Evolutionary conservation across 345 rosid species (phyloP).

Genomic region (Noccaea bulbosa): DNA sequence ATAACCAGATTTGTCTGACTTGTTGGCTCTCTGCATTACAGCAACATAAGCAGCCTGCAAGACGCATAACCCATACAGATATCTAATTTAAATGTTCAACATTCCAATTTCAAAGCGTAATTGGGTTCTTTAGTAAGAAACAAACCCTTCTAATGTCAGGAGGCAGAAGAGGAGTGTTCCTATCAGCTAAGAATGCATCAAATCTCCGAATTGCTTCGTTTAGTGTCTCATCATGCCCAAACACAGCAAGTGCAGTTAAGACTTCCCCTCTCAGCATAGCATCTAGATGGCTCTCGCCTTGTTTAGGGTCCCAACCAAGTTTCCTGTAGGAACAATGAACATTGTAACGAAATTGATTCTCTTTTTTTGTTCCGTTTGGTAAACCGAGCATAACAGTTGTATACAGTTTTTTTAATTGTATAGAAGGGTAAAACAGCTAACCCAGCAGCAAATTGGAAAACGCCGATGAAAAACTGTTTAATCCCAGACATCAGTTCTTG

Average conservation of each 20-base stretch:
- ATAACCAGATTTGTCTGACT: constrained; percentile 64
- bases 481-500: constrained; percentile 59
- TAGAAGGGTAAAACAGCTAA: constrained; percentile 50
- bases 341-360: neutral
- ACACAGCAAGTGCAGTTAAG: constrained; percentile 71
- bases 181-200: constrained; percentile 72
- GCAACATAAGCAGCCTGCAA: constrained; percentile 89
- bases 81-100: neutral
- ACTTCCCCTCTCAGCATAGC: constrained; percentile 95
- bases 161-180: constrained; percentile 78
- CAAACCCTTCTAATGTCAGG: constrained; percentile 88
- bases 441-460: constrained; percentile 74
- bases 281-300: constrained; percentile 90
- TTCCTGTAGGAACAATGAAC: constrained; percentile 52
- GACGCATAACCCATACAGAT: constrained; percentile 25
- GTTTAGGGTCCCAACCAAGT: constrained; percentile 91
- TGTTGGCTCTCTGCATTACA: constrained; percentile 73
- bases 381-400: neutral
- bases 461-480: constrained; percentile 60
- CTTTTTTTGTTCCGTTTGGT: neutral
- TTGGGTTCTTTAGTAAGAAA: constrained; percentile 10
- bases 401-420: neutral
- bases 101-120: neutral
- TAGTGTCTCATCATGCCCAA: constrained; percentile 73
- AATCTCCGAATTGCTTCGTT: constrained; percentile 74